These are phyloP conservation scores for Penicillium cosmopolitanum DNA, from an alignment of 495 filamentous ascomycete species.

Conservation along the genomic window DNA sequence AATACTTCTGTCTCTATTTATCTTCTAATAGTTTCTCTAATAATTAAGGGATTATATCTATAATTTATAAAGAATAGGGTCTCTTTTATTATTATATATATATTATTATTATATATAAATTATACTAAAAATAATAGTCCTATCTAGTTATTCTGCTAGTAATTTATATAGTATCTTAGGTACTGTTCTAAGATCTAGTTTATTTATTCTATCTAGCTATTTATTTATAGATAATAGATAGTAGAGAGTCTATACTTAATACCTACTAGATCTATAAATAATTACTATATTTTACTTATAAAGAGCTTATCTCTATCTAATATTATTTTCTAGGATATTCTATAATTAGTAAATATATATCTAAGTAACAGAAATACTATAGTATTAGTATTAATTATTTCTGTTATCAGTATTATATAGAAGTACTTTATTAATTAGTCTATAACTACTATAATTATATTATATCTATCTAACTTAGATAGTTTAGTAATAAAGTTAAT, in stretches of 20 bases:
- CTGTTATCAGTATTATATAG: not conserved
- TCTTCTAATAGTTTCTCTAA: not conserved
- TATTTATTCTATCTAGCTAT: constrained; percentile 31
- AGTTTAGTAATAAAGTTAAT: constrained; percentile 28
- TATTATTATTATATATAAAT: constrained; percentile 29
- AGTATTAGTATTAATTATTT: not conserved
- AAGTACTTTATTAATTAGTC: not conserved
- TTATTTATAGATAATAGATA: constrained; percentile 31
- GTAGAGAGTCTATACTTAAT: constrained; percentile 21
- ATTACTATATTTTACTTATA: too few species aligned
- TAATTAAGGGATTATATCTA: constrained; percentile 7
- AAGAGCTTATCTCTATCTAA: too few species aligned
- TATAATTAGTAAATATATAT: too few species aligned
- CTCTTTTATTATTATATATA: not conserved
- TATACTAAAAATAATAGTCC: constrained; percentile 26
- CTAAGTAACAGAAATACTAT: not conserved
- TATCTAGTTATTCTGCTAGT: constrained; percentile 34
- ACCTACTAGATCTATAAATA: not conserved
- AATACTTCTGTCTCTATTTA: not conserved
- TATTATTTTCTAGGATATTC: too few species aligned
- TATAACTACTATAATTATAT: constrained; percentile 13
- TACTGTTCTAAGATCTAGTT: constrained; percentile 28
- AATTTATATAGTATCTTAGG: constrained; percentile 28
- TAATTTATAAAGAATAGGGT: constrained; percentile 26
- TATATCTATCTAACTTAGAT: constrained; percentile 4